Conservation (phyloP, 2,329 filamentous ascomycete genomes). For the Pseudogymnoascus sp. region DNA sequence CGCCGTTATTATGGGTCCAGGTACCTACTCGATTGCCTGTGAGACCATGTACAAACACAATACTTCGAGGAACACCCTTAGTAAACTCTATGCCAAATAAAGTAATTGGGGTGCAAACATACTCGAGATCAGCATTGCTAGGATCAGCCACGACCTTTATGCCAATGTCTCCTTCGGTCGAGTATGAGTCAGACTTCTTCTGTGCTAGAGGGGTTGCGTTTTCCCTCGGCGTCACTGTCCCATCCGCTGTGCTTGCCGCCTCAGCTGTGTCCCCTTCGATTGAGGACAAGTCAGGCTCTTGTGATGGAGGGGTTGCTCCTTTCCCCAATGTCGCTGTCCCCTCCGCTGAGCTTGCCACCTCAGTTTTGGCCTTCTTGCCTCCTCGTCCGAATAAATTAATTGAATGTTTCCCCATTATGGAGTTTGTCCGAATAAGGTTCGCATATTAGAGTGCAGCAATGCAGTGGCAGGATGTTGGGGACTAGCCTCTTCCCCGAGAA, state of each 20-base stretch:
- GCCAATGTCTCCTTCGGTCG: slow-evolving; percentile 11
- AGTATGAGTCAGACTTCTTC: too few species aligned
- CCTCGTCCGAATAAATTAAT: too few species aligned
- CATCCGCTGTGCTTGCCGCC: too few species aligned
- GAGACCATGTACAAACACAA: slow-evolving; percentile 38
- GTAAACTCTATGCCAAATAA: background rate
- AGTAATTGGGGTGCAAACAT: background rate
- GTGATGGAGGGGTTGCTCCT: background rate
- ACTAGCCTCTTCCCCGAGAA: background rate
- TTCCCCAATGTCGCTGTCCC: background rate
- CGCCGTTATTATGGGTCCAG: slow-evolving; percentile 28
- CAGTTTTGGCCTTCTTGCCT: too few species aligned
- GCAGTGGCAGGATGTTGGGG: background rate
- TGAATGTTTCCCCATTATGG: too few species aligned
- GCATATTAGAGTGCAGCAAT: background rate
- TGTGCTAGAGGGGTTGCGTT: too few species aligned
- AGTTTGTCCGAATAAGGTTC: too few species aligned
- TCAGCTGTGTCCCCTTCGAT: too few species aligned
- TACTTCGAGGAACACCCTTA: slow-evolving; percentile 14
- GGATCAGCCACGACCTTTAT: slow-evolving; percentile 15
- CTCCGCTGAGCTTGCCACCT: background rate
- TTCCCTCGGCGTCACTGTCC: too few species aligned
- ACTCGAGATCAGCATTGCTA: slow-evolving; percentile 11
- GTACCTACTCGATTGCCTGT: slow-evolving; percentile 36
- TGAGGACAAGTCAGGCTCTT: background rate